Percentiles rank a stretch among this genome's conserved stretches.
phyloP scores from a whole-genome alignment of 495 filamentous ascomycete genomes.

The Aspergillus avenaceus region DNA sequence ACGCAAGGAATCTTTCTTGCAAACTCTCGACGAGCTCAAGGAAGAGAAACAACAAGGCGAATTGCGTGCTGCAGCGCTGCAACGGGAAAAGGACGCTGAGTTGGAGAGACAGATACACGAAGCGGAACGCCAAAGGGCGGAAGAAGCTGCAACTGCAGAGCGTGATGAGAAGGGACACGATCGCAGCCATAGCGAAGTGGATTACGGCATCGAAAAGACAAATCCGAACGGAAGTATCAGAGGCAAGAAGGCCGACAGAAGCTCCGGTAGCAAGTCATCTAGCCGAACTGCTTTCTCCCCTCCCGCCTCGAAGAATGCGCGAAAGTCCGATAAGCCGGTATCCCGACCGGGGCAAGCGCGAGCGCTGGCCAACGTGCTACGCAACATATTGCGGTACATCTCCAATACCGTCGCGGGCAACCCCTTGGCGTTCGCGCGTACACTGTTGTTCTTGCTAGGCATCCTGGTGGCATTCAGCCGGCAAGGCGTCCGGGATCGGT shows the following conservation, averaged over 20 bases:
- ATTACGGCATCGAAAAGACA: slow-evolving; percentile 52
- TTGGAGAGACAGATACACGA: slow-evolving; percentile 51
- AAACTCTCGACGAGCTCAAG: slow-evolving; percentile 56
- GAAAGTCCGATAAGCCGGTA: slow-evolving; percentile 36
- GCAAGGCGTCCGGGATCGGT: slow-evolving; percentile 67
- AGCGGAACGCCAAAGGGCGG: slow-evolving; percentile 56
- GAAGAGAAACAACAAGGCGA: slow-evolving; percentile 74
- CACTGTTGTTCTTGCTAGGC: slow-evolving; percentile 77
- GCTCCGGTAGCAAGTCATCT: slow-evolving; percentile 25
- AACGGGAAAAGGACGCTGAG: slow-evolving; percentile 59
- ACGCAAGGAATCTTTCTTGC: slow-evolving; percentile 77
- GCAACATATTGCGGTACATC: slow-evolving; percentile 59
- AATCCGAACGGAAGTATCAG: slow-evolving; percentile 33
- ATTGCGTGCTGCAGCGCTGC: slow-evolving; percentile 56
- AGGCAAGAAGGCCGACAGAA: slow-evolving; percentile 31
- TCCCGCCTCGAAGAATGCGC: slow-evolving; percentile 34
- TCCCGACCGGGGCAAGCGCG: slow-evolving; percentile 27
- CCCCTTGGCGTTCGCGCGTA: slow-evolving; percentile 68
- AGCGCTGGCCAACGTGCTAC: slow-evolving; percentile 46
- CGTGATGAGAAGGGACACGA: slow-evolving; percentile 44
- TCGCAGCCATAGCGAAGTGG: slow-evolving; percentile 47
- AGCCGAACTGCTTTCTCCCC: slow-evolving; percentile 29
- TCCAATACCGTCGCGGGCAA: slow-evolving; percentile 61
- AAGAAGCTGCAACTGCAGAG: slow-evolving; percentile 48
- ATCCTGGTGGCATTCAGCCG: slow-evolving; percentile 73